Conservation (phyloP, 441 rosid species). For the Arabidopsis hybrid region DNA sequence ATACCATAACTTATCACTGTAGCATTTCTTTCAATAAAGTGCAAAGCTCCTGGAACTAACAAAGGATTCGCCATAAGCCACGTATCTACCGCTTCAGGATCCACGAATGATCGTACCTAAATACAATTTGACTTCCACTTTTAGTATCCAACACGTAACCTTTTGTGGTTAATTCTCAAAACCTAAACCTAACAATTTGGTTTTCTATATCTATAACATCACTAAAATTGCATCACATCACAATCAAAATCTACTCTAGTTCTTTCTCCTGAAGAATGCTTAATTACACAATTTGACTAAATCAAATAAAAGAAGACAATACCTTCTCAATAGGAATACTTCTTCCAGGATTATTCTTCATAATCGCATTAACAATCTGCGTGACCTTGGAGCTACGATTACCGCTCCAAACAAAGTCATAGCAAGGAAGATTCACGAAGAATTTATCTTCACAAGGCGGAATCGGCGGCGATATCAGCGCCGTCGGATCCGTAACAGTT, state of each 20-base stretch:
- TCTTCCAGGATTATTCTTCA: slow-evolving; percentile 80
- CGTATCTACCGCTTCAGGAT: slow-evolving; percentile 68
- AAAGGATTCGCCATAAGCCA: slow-evolving; percentile 71
- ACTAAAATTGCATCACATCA: neutral
- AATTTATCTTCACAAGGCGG: slow-evolving; percentile 87
- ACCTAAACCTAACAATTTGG: neutral
- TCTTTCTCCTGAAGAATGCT: too few species aligned
- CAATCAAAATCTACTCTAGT: neutral
- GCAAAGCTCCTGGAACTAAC: slow-evolving; percentile 81
- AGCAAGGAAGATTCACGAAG: slow-evolving; percentile 64
- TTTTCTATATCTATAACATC: neutral
- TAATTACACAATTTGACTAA: too few species aligned
- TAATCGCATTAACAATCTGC: slow-evolving; percentile 51
- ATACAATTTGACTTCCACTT: neutral
- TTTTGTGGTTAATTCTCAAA: neutral
- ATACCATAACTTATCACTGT: slow-evolving; percentile 82
- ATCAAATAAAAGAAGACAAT: neutral
- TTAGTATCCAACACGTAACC: too few species aligned
- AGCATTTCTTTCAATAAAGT: slow-evolving; percentile 63
- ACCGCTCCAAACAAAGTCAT: slow-evolving; percentile 94
- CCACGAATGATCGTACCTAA: slow-evolving; percentile 79
- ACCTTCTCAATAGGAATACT: slow-evolving; percentile 69
- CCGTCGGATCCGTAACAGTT: slow-evolving; percentile 55
- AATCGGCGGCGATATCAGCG: slow-evolving; percentile 62
- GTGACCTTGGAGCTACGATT: slow-evolving; percentile 49